These are phyloP conservation scores for Naumovozyma castellii DNA, from an alignment of 805 yeast genomes.

Conservation along the genomic window DNA sequence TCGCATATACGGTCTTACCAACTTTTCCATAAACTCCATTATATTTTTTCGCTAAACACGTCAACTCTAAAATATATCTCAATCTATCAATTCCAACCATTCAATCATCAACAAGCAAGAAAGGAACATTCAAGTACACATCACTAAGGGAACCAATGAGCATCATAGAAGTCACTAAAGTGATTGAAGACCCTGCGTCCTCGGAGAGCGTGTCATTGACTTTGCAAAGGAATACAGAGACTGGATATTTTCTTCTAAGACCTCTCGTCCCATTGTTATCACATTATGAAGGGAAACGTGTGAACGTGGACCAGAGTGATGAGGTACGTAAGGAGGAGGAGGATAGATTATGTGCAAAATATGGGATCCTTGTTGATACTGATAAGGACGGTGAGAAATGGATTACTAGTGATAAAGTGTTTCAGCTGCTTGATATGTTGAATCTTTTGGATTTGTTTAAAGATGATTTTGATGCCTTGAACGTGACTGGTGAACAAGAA, in stretches of 20 bases:
- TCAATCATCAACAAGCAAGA: no score
- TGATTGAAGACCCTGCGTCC: slow-evolving; percentile 6
- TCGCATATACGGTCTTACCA: no score
- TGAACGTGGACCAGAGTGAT: slow-evolving; percentile 2
- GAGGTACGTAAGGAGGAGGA: slow-evolving; percentile 5
- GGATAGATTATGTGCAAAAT: slow-evolving; percentile 17
- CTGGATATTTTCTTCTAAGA: slow-evolving; percentile 18
- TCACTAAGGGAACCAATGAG: slow-evolving; percentile 12
- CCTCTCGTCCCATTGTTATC: slow-evolving; percentile 19
- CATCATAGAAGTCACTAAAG: slow-evolving; percentile 11
- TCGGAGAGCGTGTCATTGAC: slow-evolving; percentile 10
- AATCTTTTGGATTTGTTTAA: slow-evolving; percentile 13
- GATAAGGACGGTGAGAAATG: slow-evolving; percentile 22
- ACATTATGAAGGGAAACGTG: not conserved
- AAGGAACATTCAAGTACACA: no score
- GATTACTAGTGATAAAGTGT: slow-evolving; percentile 24
- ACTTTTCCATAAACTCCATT: no score
- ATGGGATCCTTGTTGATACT: slow-evolving; percentile 21
- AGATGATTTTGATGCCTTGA: slow-evolving; percentile 8
- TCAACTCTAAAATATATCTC: no score
- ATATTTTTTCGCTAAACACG: no score
- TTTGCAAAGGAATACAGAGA: slow-evolving; percentile 14
- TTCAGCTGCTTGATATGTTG: slow-evolving; percentile 14
- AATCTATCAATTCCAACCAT: no score
- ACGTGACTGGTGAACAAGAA: not conserved